These are phyloP conservation scores for Veloboletus limbatus DNA, from an alignment of 1,284 basidiomycete genomes.

Conservation along the genomic window DNA sequence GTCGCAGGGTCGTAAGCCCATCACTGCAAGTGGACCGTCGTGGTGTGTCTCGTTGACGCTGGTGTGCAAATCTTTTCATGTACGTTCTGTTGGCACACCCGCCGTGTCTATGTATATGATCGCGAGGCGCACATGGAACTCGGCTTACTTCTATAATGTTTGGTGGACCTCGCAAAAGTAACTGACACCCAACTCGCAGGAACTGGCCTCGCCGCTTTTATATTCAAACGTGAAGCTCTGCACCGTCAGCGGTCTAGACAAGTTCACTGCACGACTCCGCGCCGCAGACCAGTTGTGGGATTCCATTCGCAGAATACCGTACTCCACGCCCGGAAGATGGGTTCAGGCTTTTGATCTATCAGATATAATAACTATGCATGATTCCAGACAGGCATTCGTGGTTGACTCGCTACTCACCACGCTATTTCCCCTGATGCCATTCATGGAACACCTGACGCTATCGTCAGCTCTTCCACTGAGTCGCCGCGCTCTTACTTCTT, in stretches of 20 bases:
- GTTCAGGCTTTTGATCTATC: slow-evolving; percentile 72
- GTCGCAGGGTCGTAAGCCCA: slow-evolving; percentile 17
- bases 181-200: slow-evolving; percentile 44
- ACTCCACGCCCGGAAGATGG: slow-evolving; percentile 82
- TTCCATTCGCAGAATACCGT: slow-evolving; percentile 78
- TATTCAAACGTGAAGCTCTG: slow-evolving; percentile 57
- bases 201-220: slow-evolving; percentile 63
- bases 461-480: slow-evolving; percentile 62
- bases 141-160: no score
- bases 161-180: no score
- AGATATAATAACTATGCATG: slow-evolving; percentile 41
- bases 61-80: slow-evolving; percentile 73
- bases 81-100: no score
- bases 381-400: slow-evolving; percentile 45
- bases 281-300: slow-evolving; percentile 78
- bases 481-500: slow-evolving; percentile 51
- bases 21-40: slow-evolving; percentile 20
- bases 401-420: slow-evolving; percentile 59
- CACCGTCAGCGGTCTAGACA: slow-evolving; percentile 47
- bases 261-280: slow-evolving; percentile 54
- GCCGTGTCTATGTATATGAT: slow-evolving; percentile 1
- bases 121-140: slow-evolving; percentile 2
- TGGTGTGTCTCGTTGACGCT: slow-evolving; percentile 45
- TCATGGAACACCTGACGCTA: slow-evolving; percentile 58
- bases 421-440: slow-evolving; percentile 70